Conservation (phyloP, 164 flowering plant species). For the Brasenia schreberi region DNA sequence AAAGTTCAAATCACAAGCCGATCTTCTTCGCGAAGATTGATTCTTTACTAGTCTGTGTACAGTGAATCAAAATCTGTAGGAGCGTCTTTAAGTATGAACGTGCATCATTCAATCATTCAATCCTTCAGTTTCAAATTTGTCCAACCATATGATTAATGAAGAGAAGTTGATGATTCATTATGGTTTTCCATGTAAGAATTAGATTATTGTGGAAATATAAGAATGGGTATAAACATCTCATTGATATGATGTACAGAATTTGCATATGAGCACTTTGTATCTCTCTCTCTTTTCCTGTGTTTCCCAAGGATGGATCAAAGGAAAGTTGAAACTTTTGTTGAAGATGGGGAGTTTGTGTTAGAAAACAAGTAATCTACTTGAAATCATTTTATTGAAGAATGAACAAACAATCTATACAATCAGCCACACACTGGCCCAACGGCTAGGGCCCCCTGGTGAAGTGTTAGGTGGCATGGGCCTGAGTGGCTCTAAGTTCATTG, state of each 20-base stretch:
- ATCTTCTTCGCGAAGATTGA: constrained; percentile 50
- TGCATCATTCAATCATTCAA: neutral
- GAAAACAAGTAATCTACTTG: no score
- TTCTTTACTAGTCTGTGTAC: neutral
- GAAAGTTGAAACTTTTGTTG: neutral
- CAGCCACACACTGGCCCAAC: no score
- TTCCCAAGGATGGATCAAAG: neutral
- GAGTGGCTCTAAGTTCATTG: no score
- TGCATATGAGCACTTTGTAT: neutral
- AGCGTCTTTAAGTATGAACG: neutral
- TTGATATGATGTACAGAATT: neutral
- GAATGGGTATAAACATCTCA: neutral
- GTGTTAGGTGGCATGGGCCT: no score
- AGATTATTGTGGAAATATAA: neutral
- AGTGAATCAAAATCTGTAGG: neutral
- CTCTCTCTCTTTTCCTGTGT: neutral
- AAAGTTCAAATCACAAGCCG: constrained; percentile 28
- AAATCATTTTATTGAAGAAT: no score
- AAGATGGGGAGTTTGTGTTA: neutral
- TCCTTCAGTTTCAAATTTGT: no score
- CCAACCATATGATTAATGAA: neutral
- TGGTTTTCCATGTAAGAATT: neutral
- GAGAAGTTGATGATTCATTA: neutral
- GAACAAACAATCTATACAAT: no score
- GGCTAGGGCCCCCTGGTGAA: no score